phyloP scores from a whole-genome alignment of 1,284 basidiomycete species.

The Marasmius sp. region DNA sequence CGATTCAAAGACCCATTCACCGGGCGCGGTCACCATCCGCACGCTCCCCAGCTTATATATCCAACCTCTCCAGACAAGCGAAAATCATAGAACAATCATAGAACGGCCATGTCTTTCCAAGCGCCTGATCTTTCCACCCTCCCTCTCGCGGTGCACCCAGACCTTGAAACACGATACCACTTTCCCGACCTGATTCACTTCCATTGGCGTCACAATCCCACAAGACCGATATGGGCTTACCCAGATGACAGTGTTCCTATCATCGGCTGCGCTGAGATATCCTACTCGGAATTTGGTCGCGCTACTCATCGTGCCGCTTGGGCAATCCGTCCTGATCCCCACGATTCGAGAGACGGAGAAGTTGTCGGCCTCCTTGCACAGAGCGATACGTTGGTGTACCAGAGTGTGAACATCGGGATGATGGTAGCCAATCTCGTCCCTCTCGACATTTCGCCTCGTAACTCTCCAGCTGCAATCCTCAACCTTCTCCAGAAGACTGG shows the following conservation, averaged over 20 bases:
- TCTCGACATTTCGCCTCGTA: constrained; percentile 36
- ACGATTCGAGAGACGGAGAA: constrained; percentile 5
- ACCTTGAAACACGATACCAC: constrained; percentile 3
- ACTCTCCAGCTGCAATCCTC: constrained; percentile 31
- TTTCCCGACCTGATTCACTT: constrained; percentile 6
- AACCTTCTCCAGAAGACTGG: constrained; percentile 30
- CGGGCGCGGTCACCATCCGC: no score
- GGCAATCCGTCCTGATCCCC: neutral
- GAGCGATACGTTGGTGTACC: constrained; percentile 31
- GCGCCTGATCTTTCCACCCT: neutral
- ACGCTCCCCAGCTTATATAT: no score
- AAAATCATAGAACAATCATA: no score
- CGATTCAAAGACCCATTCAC: no score
- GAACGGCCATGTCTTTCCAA: neutral
- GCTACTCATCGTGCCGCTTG: constrained; percentile 7
- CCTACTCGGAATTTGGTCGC: constrained; percentile 8
- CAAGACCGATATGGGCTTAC: constrained; percentile 3
- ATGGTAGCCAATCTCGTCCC: constrained; percentile 19
- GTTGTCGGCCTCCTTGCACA: constrained; percentile 28
- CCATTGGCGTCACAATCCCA: constrained; percentile 3
- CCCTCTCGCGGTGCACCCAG: neutral
- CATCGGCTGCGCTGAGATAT: constrained; percentile 1
- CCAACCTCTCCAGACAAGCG: no score
- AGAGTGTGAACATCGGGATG: constrained; percentile 27
- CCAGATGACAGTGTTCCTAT: neutral